Evolutionary conservation across 1,284 basidiomycete species (phyloP).

Genomic region (Cerioporus squamosus): DNA sequence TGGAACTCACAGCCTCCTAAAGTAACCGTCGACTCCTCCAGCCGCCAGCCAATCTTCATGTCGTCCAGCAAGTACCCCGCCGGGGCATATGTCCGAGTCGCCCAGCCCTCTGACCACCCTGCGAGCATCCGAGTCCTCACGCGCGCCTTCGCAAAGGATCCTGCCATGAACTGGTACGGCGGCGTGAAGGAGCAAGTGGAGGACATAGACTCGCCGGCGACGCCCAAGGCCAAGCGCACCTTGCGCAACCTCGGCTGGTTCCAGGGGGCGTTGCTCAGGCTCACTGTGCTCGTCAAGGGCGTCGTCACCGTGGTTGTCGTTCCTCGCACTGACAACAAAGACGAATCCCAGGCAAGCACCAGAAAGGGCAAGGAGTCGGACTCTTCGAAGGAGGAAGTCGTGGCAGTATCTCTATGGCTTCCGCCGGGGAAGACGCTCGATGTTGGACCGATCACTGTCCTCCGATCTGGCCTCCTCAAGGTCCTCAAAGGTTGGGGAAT

Average conservation of each 20-base stretch:
- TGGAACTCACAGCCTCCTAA: no score
- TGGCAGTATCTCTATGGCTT: constrained; percentile 5
- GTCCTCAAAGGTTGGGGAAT: constrained; percentile 12
- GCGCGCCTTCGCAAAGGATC: constrained; percentile 26
- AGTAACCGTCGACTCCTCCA: no score
- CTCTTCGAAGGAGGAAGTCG: neutral
- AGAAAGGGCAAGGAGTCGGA: neutral
- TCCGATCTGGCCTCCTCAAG: constrained; percentile 4
- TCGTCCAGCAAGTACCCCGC: no score
- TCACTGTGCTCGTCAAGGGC: constrained; percentile 7
- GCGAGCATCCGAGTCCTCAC: constrained; percentile 13
- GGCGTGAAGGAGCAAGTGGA: constrained; percentile 14
- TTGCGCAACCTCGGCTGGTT: constrained; percentile 12
- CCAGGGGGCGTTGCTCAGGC: constrained; percentile 12
- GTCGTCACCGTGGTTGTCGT: neutral
- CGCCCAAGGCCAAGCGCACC: neutral
- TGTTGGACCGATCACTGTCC: constrained; percentile 1
- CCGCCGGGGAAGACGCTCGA: constrained; percentile 12
- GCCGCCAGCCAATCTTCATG: no score
- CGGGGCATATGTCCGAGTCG: neutral
- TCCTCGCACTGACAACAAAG: no score
- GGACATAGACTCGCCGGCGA: constrained; percentile 6
- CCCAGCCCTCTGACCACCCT: neutral
- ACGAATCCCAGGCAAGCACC: neutral
- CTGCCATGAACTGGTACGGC: constrained; percentile 29